Base-by-base conservation (phyloP, 139 green algal genomes). In the Closterium sp. region DNA sequence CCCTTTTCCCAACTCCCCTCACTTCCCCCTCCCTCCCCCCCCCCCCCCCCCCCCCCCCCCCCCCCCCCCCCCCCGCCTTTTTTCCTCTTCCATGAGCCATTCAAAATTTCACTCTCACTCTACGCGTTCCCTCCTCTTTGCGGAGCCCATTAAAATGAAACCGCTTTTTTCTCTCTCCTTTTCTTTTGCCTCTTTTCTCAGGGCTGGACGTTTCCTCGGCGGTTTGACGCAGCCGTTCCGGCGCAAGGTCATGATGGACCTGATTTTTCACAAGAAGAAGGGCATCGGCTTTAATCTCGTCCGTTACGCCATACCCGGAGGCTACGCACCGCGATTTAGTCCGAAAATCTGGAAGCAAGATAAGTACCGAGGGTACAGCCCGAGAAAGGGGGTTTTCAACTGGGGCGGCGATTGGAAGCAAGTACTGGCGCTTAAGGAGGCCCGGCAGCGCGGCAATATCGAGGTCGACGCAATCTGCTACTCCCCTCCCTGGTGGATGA, bases 401-500 rank as follows among this genome's bases (percentile, higher is more conserved):
- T 95, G 91, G 88, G 31, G 24, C 7, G 28, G 32, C 38, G 94
- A 94, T 28, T 79, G 28, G 22, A 89, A 85, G 28, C 94, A 95
- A 90, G 28, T 73, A 9, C 87, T 86, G 42, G 50, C 92, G 45
- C 34, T 95, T 86, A 88, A 94, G 42, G 92, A 87, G 62, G 94
- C 94, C 5, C 70, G 38, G 2, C 30, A 70, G 9, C 31, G 92
- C 27, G 94, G 92, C 19, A 90, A 89, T 13, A 31, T 85, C 42
- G 11, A 87, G n/a, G 90, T 95, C 34, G 92, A 95, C 32, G 94
- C 94, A 9, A 95, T 95, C 86, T 89, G 87, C 7, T 94, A 95
- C 87, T 94, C 92, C 6, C 89, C 94, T 17, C 94, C 94, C 0
- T 94, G 88, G 89, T 95, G 93, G 92, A 95, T 95, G 92, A 95